phyloP scores from a whole-genome alignment of 2,329 filamentous ascomycete genomes.

The Ceratocystis papillata region DNA sequence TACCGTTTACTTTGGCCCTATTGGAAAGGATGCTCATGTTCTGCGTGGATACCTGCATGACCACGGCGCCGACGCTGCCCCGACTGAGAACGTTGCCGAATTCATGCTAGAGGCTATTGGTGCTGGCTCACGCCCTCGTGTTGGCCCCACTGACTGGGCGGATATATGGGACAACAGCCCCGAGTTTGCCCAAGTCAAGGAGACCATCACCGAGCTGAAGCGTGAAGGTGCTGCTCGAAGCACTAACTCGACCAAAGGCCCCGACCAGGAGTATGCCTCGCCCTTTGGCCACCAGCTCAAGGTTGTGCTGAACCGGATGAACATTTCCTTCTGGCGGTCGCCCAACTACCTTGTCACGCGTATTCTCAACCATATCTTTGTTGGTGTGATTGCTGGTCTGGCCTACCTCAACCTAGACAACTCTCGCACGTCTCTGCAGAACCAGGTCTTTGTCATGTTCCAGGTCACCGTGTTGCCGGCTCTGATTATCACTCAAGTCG shows the following conservation, averaged over 20 bases:
- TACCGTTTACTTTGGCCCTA: constrained; percentile 77
- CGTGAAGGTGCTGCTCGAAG: constrained; percentile 40
- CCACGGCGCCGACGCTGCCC: constrained; percentile 49
- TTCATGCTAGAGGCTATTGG: constrained; percentile 82
- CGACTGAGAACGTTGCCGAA: constrained; percentile 53
- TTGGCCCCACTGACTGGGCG: constrained; percentile 67
- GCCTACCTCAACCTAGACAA: constrained; percentile 69
- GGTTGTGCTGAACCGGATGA: constrained; percentile 60
- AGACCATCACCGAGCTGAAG: constrained; percentile 57
- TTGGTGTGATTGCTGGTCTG: constrained; percentile 67
- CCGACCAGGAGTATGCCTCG: constrained; percentile 74
- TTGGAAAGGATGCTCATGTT: constrained; percentile 61
- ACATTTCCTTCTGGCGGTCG: constrained; percentile 71
- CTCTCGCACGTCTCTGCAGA: constrained; percentile 65
- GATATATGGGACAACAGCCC: constrained; percentile 67
- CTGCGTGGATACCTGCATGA: constrained; percentile 54
- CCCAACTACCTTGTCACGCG: constrained; percentile 84
- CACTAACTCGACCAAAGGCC: constrained; percentile 41
- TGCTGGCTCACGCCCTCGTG: constrained; percentile 58
- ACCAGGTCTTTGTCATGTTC: constrained; percentile 83
- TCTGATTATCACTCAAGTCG: constrained; percentile 71
- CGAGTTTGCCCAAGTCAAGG: constrained; percentile 56
- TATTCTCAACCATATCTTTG: constrained; percentile 71
- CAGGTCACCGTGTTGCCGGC: constrained; percentile 76
- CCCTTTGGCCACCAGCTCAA: constrained; percentile 69